Percentiles rank a stretch among this genome's conserved stretches.
Evolutionary conservation across 805 yeast genomes (phyloP).

Genomic region (Starmerella geochares): DNA sequence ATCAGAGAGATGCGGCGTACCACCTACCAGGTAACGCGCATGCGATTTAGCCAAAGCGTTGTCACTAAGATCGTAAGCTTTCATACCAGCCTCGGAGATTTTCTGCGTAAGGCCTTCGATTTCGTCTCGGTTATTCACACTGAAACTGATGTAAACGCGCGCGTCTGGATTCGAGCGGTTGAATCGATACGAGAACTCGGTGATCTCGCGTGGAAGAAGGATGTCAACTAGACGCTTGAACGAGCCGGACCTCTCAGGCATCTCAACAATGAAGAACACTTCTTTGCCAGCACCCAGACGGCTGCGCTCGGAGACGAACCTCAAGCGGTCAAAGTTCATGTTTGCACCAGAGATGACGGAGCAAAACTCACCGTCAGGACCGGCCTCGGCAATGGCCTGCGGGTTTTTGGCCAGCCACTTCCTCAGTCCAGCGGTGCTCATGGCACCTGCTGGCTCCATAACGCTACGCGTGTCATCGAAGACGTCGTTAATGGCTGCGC

Average conservation of each 20-base stretch:
- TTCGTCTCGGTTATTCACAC: constrained; percentile 67
- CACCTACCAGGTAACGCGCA: constrained; percentile 94
- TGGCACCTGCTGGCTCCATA: constrained; percentile 95
- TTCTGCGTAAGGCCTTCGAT: constrained; percentile 50
- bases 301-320: constrained; percentile 95
- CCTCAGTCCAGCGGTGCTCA: constrained; percentile 89
- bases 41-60: constrained; percentile 94
- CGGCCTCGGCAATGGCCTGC: constrained; percentile 44
- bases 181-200: constrained; percentile 88
- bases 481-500: constrained; percentile 93
- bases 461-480: constrained; percentile 91
- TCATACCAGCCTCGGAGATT: constrained; percentile 54
- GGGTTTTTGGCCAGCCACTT: constrained; percentile 52
- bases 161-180: constrained; percentile 43
- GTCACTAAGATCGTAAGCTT: constrained; percentile 74
- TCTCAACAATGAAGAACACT: constrained; percentile 78
- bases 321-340: constrained; percentile 91
- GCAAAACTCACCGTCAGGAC: constrained; percentile 58
- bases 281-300: constrained; percentile 97
- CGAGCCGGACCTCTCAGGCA: constrained; percentile 90
- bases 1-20: constrained; percentile 58
- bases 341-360: constrained; percentile 93
- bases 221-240: constrained; percentile 66
- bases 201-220: constrained; percentile 78
- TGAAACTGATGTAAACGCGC: constrained; percentile 77